Evolutionary conservation across 495 filamentous ascomycete genomes (phyloP).

Genomic region (Lepidopterella palustris): DNA sequence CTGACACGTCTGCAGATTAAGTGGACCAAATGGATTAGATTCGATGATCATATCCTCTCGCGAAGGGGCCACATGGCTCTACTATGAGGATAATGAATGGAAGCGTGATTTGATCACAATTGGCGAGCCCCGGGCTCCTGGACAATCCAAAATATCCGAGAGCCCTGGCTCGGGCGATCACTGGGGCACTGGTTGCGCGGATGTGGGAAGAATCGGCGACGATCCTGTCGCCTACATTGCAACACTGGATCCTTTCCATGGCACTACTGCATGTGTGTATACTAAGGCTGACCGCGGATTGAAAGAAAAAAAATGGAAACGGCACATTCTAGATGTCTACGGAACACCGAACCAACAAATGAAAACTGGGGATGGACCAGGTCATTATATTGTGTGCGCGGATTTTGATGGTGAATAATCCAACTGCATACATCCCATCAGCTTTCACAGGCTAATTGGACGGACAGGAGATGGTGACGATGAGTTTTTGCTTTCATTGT

Average conservation of each 20-base stretch:
- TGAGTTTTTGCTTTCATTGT: conserved; percentile 26
- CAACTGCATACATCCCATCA: too few relatives aligned
- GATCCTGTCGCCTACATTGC: conserved; percentile 25
- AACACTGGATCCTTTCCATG: conserved; percentile 23
- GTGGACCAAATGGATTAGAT: conserved; percentile 18
- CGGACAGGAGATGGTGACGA: conserved; percentile 31
- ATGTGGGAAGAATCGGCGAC: conserved; percentile 8
- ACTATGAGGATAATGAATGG: neutral
- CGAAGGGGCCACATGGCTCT: conserved; percentile 25
- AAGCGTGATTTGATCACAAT: neutral
- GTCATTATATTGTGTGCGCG: conserved; percentile 15
- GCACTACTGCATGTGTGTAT: neutral
- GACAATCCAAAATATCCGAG: neutral
- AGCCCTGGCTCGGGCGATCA: neutral
- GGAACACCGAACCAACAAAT: conserved; percentile 21
- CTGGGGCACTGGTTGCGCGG: conserved; percentile 24
- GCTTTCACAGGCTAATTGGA: too few relatives aligned
- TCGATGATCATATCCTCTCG: conserved; percentile 26
- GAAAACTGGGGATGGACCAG: conserved; percentile 13
- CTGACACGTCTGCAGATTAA: conserved; percentile 8
- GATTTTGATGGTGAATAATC: conserved; percentile 29
- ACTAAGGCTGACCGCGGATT: neutral
- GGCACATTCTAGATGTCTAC: conserved; percentile 22
- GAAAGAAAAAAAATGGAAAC: conserved; percentile 4
- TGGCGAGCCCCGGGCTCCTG: neutral